Percentiles rank a stretch among this genome's conserved stretches.
Conservation (phyloP, 2,329 filamentous ascomycete genomes). For the Pseudopithomyces maydicus region DNA sequence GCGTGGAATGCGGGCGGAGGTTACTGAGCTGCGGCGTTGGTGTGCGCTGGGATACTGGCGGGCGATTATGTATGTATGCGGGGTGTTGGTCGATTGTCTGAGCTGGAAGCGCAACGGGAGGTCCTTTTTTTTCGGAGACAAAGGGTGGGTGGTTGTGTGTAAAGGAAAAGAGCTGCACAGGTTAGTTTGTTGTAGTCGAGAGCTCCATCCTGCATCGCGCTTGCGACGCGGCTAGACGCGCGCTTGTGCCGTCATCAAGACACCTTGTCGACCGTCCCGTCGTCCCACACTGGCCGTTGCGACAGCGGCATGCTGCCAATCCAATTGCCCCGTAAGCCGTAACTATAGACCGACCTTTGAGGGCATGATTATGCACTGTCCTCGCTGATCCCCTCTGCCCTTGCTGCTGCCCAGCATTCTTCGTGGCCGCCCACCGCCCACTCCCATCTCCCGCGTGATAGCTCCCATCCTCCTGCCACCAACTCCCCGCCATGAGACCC, state of each 20-base stretch:
- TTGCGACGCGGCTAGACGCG: slow-evolving; percentile 17
- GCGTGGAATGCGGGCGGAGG: too few relatives aligned
- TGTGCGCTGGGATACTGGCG: too few relatives aligned
- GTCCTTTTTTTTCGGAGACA: too few relatives aligned
- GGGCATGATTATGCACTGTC: too few relatives aligned
- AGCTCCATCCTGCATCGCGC: slow-evolving; percentile 1
- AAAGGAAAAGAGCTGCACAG: background rate
- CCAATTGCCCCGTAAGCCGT: too few relatives aligned
- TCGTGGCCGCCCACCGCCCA: background rate
- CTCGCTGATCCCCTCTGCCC: too few relatives aligned
- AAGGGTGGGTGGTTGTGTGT: background rate
- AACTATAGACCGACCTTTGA: too few relatives aligned
- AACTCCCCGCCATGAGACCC: slow-evolving; percentile 22
- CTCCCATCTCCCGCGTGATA: background rate
- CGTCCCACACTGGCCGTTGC: background rate
- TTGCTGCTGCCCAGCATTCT: background rate
- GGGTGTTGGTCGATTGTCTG: too few relatives aligned
- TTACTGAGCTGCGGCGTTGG: too few relatives aligned
- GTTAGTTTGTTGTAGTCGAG: background rate
- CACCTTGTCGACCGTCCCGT: slow-evolving; percentile 15
- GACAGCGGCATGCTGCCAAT: background rate
- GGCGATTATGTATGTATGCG: too few relatives aligned
- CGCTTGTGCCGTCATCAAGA: slow-evolving; percentile 20
- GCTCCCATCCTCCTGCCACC: background rate
- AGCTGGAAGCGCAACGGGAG: too few relatives aligned